Percentiles rank a stretch among this genome's conserved stretches.
These are phyloP conservation scores for Klebsormidium nitens DNA, from an alignment of 139 green algal species.

Conservation along the genomic window DNA sequence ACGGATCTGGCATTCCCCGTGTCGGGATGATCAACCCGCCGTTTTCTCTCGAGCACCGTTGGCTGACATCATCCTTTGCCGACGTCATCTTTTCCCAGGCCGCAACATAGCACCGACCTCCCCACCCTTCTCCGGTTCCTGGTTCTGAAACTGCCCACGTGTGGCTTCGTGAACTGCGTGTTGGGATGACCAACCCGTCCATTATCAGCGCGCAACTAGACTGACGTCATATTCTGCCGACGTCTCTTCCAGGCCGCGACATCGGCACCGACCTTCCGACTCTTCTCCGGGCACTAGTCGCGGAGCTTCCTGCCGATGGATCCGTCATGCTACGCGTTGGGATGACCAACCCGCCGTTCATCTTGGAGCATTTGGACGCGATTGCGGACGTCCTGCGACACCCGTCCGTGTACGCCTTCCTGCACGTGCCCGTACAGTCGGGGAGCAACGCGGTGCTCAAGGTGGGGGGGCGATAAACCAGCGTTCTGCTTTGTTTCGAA, in stretches of 20 bases:
- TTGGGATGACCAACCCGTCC: conserved; percentile 92
- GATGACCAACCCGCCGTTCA: conserved; percentile 95
- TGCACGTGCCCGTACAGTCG: conserved; percentile 89
- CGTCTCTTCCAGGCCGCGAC: conserved; percentile 51
- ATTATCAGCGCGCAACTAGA: conserved; percentile 81
- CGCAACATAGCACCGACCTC: no score
- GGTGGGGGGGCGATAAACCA: background rate
- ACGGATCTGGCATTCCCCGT: conserved; percentile 71
- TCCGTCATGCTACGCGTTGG: conserved; percentile 77
- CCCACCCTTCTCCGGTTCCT: no score
- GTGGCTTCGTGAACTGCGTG: no score
- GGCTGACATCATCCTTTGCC: no score
- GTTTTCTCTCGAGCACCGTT: conserved; percentile 91
- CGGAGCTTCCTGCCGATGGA: conserved; percentile 66
- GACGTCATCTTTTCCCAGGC: no score
- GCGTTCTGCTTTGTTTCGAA: background rate
- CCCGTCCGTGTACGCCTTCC: conserved; percentile 71
- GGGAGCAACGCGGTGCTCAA: conserved; percentile 72
- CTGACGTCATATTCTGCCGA: background rate
- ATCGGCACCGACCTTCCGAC: conserved; percentile 66
- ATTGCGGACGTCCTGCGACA: conserved; percentile 57
- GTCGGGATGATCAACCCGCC: conserved; percentile 94
- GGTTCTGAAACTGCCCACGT: no score
- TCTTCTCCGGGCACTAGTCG: conserved; percentile 60
- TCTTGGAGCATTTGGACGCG: conserved; percentile 74